A percentile compares a stretch with the other conserved stretches of the same genome.
phyloP scores from a whole-genome alignment of 2,329 filamentous ascomycete genomes.

The Ophiostoma angusticollis region DNA sequence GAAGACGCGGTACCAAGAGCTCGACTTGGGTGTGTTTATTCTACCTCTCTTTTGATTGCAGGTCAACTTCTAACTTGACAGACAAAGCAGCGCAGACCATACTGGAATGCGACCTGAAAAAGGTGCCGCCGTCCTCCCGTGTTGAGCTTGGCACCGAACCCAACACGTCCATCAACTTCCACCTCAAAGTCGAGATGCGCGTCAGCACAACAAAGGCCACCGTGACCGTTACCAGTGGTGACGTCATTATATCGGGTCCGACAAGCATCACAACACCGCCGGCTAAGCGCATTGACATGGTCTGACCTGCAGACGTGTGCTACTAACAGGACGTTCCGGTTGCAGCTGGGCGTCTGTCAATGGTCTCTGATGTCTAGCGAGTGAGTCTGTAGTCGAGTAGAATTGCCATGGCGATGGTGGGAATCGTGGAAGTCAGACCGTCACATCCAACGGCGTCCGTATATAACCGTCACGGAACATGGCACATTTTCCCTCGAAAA shows the following conservation, averaged over 20 bases:
- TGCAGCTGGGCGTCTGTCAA: no score
- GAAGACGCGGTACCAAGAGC: conserved; percentile 10
- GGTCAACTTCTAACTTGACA: background rate
- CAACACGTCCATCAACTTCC: conserved; percentile 4
- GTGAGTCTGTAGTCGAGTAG: no score
- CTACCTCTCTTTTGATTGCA: background rate
- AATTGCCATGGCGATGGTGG: no score
- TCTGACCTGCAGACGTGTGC: no score
- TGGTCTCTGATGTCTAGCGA: no score
- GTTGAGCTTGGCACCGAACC: background rate
- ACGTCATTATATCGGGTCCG: conserved; percentile 1
- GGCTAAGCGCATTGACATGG: no score
- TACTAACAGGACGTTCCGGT: no score
- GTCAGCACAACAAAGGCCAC: conserved; percentile 5
- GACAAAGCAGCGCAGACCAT: conserved; percentile 8
- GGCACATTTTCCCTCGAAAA: no score
- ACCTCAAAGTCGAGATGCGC: conserved; percentile 8
- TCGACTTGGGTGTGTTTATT: conserved; percentile 10
- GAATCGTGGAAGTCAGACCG: no score
- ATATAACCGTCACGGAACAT: no score
- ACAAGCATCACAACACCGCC: no score
- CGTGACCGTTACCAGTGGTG: conserved; percentile 7
- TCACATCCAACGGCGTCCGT: no score
- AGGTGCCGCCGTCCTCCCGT: conserved; percentile 10
- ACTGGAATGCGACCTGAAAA: conserved; percentile 15